Evolutionary conservation across 164 flowering plant species (phyloP), one percentile per base, ranked within the genome.

Genomic region (Sextonia rubra): DNA sequence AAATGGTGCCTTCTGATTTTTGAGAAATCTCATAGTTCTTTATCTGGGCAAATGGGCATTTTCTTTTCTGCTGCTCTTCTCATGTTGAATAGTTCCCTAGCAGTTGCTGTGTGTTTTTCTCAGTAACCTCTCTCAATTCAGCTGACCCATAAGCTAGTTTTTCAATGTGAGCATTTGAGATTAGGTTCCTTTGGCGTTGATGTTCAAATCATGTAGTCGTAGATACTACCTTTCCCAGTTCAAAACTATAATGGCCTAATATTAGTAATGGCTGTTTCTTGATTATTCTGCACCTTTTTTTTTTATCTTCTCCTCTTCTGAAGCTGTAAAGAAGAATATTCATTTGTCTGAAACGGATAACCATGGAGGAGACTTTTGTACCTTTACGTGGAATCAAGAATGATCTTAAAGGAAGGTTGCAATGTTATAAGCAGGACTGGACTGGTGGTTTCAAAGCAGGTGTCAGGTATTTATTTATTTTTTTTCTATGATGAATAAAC

Each of bases 351-450:
- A 68, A 24, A 49, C 60, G 25, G 25, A n/a, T n/a, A 18, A 49
- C 60, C 69, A 93, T 93, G 99, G 99, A 96, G 75, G 99, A 96
- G 78, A 83, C 97, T 17, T 96, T 93, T 76, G 94, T 92, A 27
- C 99, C 99, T 12, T 85, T 96, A n/a, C 87, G 85, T 0, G 99
- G 98, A 69, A 96, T 96, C 72, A 93, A 86, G 85, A 92, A 93
- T 87, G 99, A 96, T 48, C 78, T 95, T 27, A 70, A 69, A 67
- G 97, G 89, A 74, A 88, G 99, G 77, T 73, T 95, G 77, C 78
- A 78, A 86, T 96, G 99, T 69, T 96, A 96, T 85, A 93, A 90
- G 87, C 97, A 96, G 82, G 99, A 96, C 61, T 96, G 99, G 99
- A 89, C 84, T 67, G 84, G 99, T 75, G 99, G 98, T n/a, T 77